These are phyloP conservation scores for Apiospora pterosperma DNA, from an alignment of 2,329 filamentous ascomycete species.

Conservation along the genomic window DNA sequence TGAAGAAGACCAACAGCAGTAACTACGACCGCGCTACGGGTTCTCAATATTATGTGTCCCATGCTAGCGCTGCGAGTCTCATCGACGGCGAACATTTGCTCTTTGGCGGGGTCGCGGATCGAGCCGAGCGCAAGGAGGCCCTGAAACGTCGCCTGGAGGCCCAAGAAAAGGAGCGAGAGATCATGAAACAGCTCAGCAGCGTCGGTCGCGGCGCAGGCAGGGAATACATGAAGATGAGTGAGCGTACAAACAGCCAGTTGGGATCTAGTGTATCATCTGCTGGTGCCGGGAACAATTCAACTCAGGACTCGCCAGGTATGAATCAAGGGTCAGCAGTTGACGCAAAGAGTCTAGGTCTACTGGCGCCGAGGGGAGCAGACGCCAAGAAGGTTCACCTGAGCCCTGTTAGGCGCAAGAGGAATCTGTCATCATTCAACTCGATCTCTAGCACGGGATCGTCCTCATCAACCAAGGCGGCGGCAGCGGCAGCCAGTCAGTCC, in stretches of 20 bases:
- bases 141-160: slow-evolving; percentile 62
- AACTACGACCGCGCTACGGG: slow-evolving; percentile 58
- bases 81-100: slow-evolving; percentile 57
- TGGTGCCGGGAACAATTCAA: slow-evolving; percentile 7
- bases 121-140: slow-evolving; percentile 61
- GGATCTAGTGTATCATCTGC: slow-evolving; percentile 9
- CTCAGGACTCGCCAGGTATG: slow-evolving; percentile 19
- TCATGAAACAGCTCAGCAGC: slow-evolving; percentile 64
- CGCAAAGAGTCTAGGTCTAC: slow-evolving; percentile 41
- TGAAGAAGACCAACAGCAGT: slow-evolving; percentile 22
- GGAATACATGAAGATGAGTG: slow-evolving; percentile 61
- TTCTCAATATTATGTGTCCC: slow-evolving; percentile 51
- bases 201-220: slow-evolving; percentile 64
- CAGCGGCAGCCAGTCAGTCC: background rate
- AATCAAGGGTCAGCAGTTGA: slow-evolving; percentile 31
- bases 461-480: slow-evolving; percentile 9
- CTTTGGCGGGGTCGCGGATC: slow-evolving; percentile 47
- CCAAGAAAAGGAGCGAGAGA: slow-evolving; percentile 68
- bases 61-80: slow-evolving; percentile 54
- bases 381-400: slow-evolving; percentile 51
- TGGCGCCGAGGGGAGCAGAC: slow-evolving; percentile 32
- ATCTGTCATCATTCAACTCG: slow-evolving; percentile 37
- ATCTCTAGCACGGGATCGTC: slow-evolving; percentile 25
- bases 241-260: slow-evolving; percentile 11
- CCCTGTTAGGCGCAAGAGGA: slow-evolving; percentile 60